Evolutionary conservation across 2,329 filamentous ascomycete species (phyloP), one percentile per base, ranked within the genome.

Genomic region (Chaetoscypha palmicola): DNA sequence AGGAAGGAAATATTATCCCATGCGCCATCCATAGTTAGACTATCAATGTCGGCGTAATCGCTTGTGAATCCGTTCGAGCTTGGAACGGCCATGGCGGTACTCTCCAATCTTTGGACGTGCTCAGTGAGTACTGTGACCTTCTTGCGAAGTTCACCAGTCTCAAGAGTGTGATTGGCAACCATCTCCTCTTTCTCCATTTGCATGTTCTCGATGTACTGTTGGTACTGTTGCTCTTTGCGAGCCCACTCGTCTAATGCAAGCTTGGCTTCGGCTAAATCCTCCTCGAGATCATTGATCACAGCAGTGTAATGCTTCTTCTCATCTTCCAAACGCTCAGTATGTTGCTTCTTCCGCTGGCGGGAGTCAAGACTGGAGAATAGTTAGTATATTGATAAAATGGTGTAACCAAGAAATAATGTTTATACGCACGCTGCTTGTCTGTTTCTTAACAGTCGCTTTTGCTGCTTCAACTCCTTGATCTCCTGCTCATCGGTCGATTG

Each of bases 381-480:
- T 60, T 55, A 58, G 56, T 51, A 47, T 43, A 46, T 41, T 35
- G 30, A 21, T 38, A 32, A 42, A 26, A 49, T 38, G 48, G 48
- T 45, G 36, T 22, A 8, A 28, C 9, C 28, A 40, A 16, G 21
- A 19, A 14, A 12, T 2, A 26, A 12, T n/a, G 35, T 28, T 12
- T 50, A 57, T 51, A 77, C 85, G 72, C 81, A 95, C 88, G 92
- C 92, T 67, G 92, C 92, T 71, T 97, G 91, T 60, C 92, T 81
- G 69, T 98, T 98, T 61, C 92, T 79, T 51, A 98, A 73, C 50
- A 98, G 73, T 49, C 92, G 83, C 74, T 97, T 97, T 67, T 96
- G 92, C 65, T 95, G 89, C 77, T 98, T 98, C 60, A 98, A 76
- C 69, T 97, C 90, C 74, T 95, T 97, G 71, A 95, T 86, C 70